Evolutionary conservation across 306 rosid genomes (phyloP), one percentile per base, ranked within the genome.

Genomic region (Vigna hirtella): DNA sequence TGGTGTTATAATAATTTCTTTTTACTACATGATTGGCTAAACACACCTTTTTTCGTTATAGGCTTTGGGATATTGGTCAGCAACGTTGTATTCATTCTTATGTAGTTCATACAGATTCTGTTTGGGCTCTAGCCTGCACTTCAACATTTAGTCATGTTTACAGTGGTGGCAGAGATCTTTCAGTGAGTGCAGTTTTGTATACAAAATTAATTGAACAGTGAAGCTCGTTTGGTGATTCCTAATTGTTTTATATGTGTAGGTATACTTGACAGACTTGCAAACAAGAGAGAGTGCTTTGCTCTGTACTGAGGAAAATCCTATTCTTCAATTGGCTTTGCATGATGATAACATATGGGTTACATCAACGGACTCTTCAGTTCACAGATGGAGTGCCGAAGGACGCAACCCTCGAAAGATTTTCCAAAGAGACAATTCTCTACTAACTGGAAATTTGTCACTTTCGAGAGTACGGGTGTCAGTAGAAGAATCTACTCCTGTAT

Each of bases 51-150:
- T 77, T 49, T 67, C 76, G 32, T 73, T 78, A 70, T 68, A 93
- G 97, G 83, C 91, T 93, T 51, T 93, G 97, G 97, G 97, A 93
- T 89, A 89, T 93, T 74, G 91, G 96, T 80, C 96, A 90, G 82
- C 97, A 90, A 59, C 87, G 97, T 45, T 93, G 97, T 80, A 84
- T 93, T 76, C 97, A 93, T 84, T 87, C 97, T 53, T 93, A 93
- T 82, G 97, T 94, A 7, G 97, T 93, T 72, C 97, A 93, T 74
- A 93, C 97, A 76, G 97, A 90, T 85, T 93, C 97, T 85, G 93
- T 93, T 66, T 93, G 97, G 97, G 90, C 97, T 38, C 93, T 93
- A 78, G 96, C 94, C 36, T 90, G 96, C 82, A 87, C 90, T 36
- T 89, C 96, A 62, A 78, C 97, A 52, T 93, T 93, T 89, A 86